phyloP scores from a whole-genome alignment of 208 protist genomes.

The Wallacemonas sp. region DNA sequence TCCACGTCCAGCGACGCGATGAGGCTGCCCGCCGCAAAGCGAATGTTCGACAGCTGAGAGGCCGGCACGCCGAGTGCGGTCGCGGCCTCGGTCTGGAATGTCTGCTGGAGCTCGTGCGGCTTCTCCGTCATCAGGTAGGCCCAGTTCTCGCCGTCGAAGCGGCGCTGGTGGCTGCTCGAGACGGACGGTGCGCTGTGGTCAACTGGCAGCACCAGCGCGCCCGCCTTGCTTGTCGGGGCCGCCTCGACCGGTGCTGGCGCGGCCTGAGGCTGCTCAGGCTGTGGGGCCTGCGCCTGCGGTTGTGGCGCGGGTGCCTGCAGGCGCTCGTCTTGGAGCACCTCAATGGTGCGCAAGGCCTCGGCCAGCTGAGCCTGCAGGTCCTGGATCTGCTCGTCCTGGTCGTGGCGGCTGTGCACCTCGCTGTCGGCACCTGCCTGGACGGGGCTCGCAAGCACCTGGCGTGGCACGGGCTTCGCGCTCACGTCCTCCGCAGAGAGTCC shows the following conservation, averaged over 20 bases:
- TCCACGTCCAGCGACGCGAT: conserved; percentile 39
- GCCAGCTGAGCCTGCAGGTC: conserved; percentile 18
- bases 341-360: conserved; percentile 20
- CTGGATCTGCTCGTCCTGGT: neutral
- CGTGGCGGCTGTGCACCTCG: no score
- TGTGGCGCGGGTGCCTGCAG: no score
- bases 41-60: conserved; percentile 35
- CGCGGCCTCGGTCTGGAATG: conserved; percentile 45
- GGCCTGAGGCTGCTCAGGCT: neutral
- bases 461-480: neutral
- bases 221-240: neutral
- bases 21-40: conserved; percentile 32
- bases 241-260: neutral
- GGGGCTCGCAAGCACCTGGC: neutral
- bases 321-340: conserved; percentile 29
- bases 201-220: conserved; percentile 11
- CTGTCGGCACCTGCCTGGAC: neutral
- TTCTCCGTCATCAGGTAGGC: conserved; percentile 46
- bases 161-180: conserved; percentile 24
- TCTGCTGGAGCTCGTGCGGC: conserved; percentile 46
- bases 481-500: neutral
- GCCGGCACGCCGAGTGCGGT: conserved; percentile 42
- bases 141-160: conserved; percentile 60
- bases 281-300: conserved; percentile 17
- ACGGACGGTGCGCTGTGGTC: conserved; percentile 14